phyloP scores from a whole-genome alignment of 345 rosid species.

The Clarkia xantiana region DNA sequence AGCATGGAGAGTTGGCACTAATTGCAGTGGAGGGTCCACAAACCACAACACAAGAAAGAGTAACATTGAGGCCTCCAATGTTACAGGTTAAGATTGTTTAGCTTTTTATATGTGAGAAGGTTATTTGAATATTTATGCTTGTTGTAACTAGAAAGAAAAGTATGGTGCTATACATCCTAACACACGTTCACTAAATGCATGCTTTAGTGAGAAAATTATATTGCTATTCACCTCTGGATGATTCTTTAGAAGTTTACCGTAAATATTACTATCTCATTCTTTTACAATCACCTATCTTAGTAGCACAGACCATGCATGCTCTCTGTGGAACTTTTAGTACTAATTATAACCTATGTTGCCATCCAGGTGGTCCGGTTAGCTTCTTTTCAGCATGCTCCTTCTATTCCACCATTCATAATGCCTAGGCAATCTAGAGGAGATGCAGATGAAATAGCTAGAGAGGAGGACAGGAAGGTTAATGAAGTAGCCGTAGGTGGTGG shows the following conservation, averaged over 20 bases:
- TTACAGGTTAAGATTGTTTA: conserved; percentile 49
- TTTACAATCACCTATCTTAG: not conserved
- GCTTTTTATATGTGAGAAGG: not conserved
- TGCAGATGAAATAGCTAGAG: conserved; percentile 48
- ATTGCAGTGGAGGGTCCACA: conserved; percentile 71
- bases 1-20: conserved; percentile 92
- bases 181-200: too few relatives aligned
- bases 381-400: conserved; percentile 91
- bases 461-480: conserved; percentile 63
- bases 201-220: too few relatives aligned
- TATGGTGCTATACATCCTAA: too few relatives aligned
- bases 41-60: conserved; percentile 48
- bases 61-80: conserved; percentile 79
- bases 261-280: too few relatives aligned
- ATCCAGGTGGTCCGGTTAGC: conserved; percentile 92
- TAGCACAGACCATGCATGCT: not conserved
- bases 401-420: conserved; percentile 86
- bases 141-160: not conserved
- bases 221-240: too few relatives aligned
- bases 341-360: not conserved
- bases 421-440: conserved; percentile 74
- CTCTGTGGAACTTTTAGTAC: not conserved
- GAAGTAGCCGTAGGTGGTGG: conserved; percentile 99
- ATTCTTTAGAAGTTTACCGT: too few relatives aligned
- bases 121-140: not conserved